Evolutionary conservation across 176 grass and related monocot species (phyloP), one percentile per base, ranked within the genome.

Genomic region (Aegilops longissima): DNA sequence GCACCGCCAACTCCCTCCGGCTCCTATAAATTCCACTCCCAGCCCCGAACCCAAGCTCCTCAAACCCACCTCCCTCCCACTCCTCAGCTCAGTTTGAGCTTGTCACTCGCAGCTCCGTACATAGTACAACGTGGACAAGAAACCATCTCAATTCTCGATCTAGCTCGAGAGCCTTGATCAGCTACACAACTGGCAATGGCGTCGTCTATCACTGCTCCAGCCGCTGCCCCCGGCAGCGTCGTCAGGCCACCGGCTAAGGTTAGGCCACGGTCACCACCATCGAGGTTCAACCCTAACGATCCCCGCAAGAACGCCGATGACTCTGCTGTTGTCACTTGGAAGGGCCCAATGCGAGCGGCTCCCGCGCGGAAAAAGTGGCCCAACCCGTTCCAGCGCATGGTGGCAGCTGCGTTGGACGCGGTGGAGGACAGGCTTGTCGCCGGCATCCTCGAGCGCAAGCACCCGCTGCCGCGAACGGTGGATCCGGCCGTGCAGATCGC

Each of bases 401-500:
- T 83, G 4, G 97, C 94, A 8, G 83, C 88, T 9, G 89, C 82
- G 23, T 66, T 98, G 1, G 91, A 98, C 83, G 70, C 70, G 0
- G 40, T 96, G 16, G 97, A 98, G 84, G 85, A 90, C 16, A 3
- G 9, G 1, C 49, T 98, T 8, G 83, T 95, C 8, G 63, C 40
- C 0, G 79, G 82, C 11, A 13, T 96, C 8, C 88, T 98, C 18
- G 97, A 96, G 83, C 86, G 88, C 16, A 51, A 66, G 10, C 88
- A 81, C 61, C 82, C 89, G 12, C 78, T 98, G 8, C 92, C 97
- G 0, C 90, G 87, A 1, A 91, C 92, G 0, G 85, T 92, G 0
- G 97, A 98, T 67, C 97, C 97, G 0, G 68, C 94, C 3, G 77
- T 96, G 8, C 97, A 98, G 85, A 98, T 98, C 40, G 89, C 94